Conservation (phyloP, 176 grass and related monocot species). For the Oryza meridionalis region DNA sequence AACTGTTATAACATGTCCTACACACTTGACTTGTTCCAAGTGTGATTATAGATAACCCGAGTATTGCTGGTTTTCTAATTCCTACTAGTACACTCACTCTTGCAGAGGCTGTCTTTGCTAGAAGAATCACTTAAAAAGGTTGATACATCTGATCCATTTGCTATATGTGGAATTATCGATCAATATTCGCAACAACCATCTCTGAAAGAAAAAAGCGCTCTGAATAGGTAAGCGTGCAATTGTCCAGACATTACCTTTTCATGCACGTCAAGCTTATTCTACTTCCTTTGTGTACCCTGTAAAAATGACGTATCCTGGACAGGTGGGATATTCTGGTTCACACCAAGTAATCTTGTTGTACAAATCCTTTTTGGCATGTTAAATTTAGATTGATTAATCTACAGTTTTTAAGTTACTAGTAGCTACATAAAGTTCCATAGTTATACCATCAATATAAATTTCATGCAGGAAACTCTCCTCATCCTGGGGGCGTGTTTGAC, state of each 20-base stretch:
- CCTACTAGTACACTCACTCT: conserved; percentile 8
- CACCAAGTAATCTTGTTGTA: not conserved
- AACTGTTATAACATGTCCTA: not conserved
- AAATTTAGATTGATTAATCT: not conserved
- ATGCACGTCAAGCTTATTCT: not conserved
- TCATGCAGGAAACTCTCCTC: not conserved
- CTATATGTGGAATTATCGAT: conserved; percentile 76
- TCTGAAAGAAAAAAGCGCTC: conserved; percentile 71
- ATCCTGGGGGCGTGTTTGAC: not conserved
- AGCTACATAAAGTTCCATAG: not conserved
- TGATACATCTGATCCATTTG: conserved; percentile 66
- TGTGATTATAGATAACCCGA: not conserved
- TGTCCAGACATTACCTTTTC: conserved; percentile 9
- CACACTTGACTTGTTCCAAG: not conserved
- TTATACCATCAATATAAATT: not conserved
- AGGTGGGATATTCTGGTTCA: conserved; percentile 17
- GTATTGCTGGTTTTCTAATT: conserved; percentile 2
- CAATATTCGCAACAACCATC: conserved; percentile 68
- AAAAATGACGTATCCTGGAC: not conserved
- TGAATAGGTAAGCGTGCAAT: conserved; percentile 63
- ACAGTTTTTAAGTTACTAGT: conserved; percentile 23
- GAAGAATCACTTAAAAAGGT: conserved; percentile 79
- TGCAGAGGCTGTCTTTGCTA: conserved; percentile 63
- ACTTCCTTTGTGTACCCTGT: not conserved
- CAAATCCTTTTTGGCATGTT: not conserved